phyloP scores from a whole-genome alignment of 352 stramenopile species.

The Pythium aphanidermatum region DNA sequence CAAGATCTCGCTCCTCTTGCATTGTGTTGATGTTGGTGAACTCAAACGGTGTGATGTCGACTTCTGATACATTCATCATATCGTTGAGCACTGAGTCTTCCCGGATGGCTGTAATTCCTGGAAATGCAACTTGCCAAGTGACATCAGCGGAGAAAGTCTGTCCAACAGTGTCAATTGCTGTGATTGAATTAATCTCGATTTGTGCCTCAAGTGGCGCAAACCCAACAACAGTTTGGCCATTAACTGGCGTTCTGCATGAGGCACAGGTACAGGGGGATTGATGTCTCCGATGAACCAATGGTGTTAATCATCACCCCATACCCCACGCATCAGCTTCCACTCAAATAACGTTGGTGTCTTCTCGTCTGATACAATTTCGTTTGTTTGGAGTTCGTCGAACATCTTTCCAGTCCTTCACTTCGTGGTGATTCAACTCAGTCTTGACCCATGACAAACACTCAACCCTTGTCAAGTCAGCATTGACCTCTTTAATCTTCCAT shows the following conservation, averaged over 20 bases:
- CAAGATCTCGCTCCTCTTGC: slow-evolving; percentile 5
- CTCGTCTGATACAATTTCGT: background rate
- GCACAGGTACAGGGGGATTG: slow-evolving; percentile 11
- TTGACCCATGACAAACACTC: slow-evolving; percentile 40
- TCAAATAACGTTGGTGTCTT: slow-evolving; percentile 29
- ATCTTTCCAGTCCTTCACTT: too few relatives aligned
- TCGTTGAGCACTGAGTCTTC: slow-evolving; percentile 26
- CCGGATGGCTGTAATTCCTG: slow-evolving; percentile 22
- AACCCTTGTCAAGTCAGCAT: slow-evolving; percentile 22
- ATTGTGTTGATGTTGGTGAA: slow-evolving; percentile 24
- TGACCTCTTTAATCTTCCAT: slow-evolving; percentile 37
- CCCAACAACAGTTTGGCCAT: slow-evolving; percentile 18
- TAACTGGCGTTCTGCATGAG: background rate
- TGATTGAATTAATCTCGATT: slow-evolving; percentile 23
- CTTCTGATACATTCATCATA: slow-evolving; percentile 23
- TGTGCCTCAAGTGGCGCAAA: slow-evolving; percentile 18
- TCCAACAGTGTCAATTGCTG: slow-evolving; percentile 21
- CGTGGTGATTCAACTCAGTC: slow-evolving; percentile 40
- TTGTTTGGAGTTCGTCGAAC: too few relatives aligned
- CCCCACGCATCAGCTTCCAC: slow-evolving; percentile 54
- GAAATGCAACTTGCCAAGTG: slow-evolving; percentile 25
- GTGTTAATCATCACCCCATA: slow-evolving; percentile 26
- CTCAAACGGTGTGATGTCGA: slow-evolving; percentile 24
- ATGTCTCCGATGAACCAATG: slow-evolving; percentile 53
- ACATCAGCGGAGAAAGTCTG: slow-evolving; percentile 26